Base-by-base conservation (phyloP, 2,329 filamentous ascomycete species). In the Elsinoe ampelina region DNA sequence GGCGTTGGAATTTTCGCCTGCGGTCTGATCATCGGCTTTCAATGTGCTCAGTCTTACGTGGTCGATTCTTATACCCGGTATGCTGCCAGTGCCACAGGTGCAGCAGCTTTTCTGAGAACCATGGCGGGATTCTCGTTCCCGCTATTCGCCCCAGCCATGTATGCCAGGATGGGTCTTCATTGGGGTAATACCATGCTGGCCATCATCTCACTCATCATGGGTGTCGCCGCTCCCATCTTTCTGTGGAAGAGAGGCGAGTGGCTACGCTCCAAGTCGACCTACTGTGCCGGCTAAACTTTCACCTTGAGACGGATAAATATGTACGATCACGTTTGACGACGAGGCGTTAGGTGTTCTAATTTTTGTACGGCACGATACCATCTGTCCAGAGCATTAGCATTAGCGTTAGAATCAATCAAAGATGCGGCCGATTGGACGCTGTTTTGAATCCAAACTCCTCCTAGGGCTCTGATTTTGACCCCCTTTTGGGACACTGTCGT, bases 1-100 rank as follows among this genome's bases (percentile, higher is more conserved):
- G 82, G 81, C 1, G 78, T 80, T 1, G 71, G 73, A 0, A 71
- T 82, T 2, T 77, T 82, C 15, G 78, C 79, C 0, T 68, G 75
- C 0, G 81, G 80, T 0, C 75, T 80, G 55, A 78, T 83, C 47
- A 72, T 80, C 0, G 72, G 75, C 0, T 85, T 83, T 60, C 79
- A 80, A 65, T 78, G 78, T 32, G 76, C 80, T 42, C 79, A 82
- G 52, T 82, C 80, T 2, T 86, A 86, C 62, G 73, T 85, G 1
- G 77, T 86, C 13, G 81, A 85, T 55, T 70, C 72, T 0, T 78
- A 73, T 59, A 73, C 74, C 0, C 66, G 71, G 1, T 75, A 75
- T 54, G 73, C 77, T 0, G 77, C 77, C 0, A 72, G 68, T 54
- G 77, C 77, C 0, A 75, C 78, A 41, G 80, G 78, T 0, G 80